phyloP scores from a whole-genome alignment of 139 green algal species.

The Zygnema circumcarinatum region DNA sequence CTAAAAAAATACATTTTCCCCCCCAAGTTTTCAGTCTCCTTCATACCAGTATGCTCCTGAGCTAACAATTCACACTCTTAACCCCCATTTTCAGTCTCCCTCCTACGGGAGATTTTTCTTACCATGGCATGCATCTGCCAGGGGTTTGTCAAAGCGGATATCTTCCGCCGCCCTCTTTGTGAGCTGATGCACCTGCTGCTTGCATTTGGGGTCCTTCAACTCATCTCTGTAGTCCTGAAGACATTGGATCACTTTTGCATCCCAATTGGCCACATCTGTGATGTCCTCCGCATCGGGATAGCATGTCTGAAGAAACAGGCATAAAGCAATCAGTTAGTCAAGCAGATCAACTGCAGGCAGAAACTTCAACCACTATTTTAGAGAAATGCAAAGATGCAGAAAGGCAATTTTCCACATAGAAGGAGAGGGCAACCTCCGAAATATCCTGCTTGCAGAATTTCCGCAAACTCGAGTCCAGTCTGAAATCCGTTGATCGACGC shows the following conservation, averaged over 20 bases:
- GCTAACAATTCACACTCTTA: too few relatives aligned
- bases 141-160: constrained; percentile 82
- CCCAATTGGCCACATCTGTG: constrained; percentile 45
- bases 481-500: constrained; percentile 59
- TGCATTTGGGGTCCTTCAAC: constrained; percentile 66
- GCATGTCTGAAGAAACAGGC: constrained; percentile 31
- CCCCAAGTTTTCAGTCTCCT: too few relatives aligned
- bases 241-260: constrained; percentile 64
- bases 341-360: background rate
- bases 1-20: too few relatives aligned
- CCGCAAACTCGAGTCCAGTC: constrained; percentile 49
- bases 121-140: constrained; percentile 58
- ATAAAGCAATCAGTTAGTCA: background rate
- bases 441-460: constrained; percentile 68
- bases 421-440: constrained; percentile 22
- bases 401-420: too few relatives aligned
- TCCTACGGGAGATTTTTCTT: too few relatives aligned
- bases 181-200: constrained; percentile 66
- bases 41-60: too few relatives aligned
- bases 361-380: background rate
- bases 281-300: constrained; percentile 29
- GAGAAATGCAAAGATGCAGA: too few relatives aligned
- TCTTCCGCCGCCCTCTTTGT: constrained; percentile 75
- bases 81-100: too few relatives aligned
- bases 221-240: constrained; percentile 66